Evolutionary conservation across 2,329 filamentous ascomycete species (phyloP).

Genomic region (Hypoxylon sp.): DNA sequence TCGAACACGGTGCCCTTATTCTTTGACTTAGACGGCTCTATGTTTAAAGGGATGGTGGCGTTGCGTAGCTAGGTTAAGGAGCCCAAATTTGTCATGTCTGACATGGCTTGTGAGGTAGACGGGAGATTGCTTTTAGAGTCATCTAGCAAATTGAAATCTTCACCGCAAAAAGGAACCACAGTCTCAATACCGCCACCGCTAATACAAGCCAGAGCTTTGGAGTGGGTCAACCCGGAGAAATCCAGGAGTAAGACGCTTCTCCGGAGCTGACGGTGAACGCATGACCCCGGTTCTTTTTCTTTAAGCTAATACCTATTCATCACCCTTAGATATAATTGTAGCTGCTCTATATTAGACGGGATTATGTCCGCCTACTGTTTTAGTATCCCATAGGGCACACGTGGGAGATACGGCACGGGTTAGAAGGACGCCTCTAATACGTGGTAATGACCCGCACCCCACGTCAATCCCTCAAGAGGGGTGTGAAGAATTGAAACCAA

Average conservation of each 20-base stretch:
- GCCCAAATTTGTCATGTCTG: background rate
- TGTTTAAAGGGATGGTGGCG: background rate
- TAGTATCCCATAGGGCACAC: background rate
- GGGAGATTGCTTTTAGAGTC: background rate
- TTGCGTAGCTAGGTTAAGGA: background rate
- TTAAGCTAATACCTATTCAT: constrained; percentile 4
- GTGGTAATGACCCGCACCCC: background rate
- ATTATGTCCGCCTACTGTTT: background rate
- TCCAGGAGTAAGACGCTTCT: background rate
- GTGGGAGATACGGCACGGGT: no score
- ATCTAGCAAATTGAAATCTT: background rate
- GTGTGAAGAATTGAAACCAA: background rate
- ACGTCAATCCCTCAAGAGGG: background rate
- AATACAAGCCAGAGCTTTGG: background rate
- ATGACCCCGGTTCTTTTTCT: background rate
- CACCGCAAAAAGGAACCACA: background rate
- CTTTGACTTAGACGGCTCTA: background rate
- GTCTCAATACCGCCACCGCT: constrained; percentile 1
- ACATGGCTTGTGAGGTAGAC: background rate
- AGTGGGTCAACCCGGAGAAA: background rate
- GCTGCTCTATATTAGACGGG: background rate
- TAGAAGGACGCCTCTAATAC: no score
- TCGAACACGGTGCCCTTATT: background rate
- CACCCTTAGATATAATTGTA: background rate
- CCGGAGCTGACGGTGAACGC: background rate